Base-by-base conservation (phyloP, 352 stramenopile species). In the Phytopythium sindhum region DNA sequence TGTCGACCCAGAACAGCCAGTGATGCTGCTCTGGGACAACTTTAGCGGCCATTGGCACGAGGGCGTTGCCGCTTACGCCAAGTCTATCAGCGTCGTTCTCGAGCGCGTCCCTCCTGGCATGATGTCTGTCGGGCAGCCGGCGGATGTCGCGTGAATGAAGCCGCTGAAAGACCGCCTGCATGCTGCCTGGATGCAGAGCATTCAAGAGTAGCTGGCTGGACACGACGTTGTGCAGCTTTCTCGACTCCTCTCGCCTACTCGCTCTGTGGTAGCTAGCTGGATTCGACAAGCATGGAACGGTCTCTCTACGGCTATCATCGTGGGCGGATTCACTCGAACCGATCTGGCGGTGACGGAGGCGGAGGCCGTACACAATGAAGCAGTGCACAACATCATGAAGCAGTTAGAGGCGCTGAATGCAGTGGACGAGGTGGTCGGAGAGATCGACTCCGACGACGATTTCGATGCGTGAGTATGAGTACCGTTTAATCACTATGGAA, bases 361-460 rank as follows among this genome's bases (percentile, higher is more conserved):
- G 19, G 44, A 52, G 19, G 44, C 44, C 1, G 9, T 14, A 6
- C 44, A 26, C 44, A 52, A 52, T 26, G 1, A 11, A 26, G 19
- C 6, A 52, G 44, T 52, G 44, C 44, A 52, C 23, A 19, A 24
- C 9, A 10, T 52, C 19, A 19, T 28, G 21, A 24, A 14, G 12
- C 44, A 52, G 44, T 28, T 52, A 19, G 44, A 28, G 23, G 3
- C 44, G 19, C 44, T 52, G 21, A 8, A 14, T 26, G 44, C 23
- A 24, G 44, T 23, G 2, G 44, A 52, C 23, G 14, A 3, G 15
- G 23, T 6, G 4, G 44, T 52, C 8, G 78, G 84, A 54, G 78
- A 86, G 23, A 75, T 84, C 51, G 78, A 86, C 58, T 44, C 82
- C n/a, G 78, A 86, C 59, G 78, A 86, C 23, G 75, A 86, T 45